Conservation (phyloP, 495 filamentous ascomycete genomes). For the Lophiotrema nucula region DNA sequence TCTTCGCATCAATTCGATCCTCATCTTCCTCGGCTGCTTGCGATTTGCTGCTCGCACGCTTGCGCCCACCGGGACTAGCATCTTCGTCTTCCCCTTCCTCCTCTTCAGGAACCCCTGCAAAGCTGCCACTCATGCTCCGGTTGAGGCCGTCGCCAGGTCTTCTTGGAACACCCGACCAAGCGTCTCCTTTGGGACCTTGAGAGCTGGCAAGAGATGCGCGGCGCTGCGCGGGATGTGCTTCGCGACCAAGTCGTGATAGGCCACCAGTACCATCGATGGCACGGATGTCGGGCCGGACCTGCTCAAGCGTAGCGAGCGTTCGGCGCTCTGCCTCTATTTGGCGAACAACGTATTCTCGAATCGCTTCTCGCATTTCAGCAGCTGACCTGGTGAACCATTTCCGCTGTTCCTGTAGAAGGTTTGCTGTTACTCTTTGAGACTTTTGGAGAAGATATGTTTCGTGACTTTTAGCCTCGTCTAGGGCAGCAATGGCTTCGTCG, state of each 20-base stretch:
- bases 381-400: conserved; percentile 89
- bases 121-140: conserved; percentile 72
- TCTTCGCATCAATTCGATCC: conserved; percentile 89
- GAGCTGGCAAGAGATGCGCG: conserved; percentile 75
- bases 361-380: conserved; percentile 69
- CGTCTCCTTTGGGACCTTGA: conserved; percentile 93
- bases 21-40: conserved; percentile 83
- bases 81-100: conserved; percentile 51
- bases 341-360: conserved; percentile 89
- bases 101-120: conserved; percentile 44
- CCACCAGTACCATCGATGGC: conserved; percentile 89
- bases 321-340: conserved; percentile 95
- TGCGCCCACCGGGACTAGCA: conserved; percentile 51
- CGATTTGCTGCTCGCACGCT: conserved; percentile 59
- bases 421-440: conserved; percentile 81
- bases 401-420: conserved; percentile 83
- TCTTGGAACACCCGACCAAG: conserved; percentile 92
- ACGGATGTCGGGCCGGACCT: conserved; percentile 86
- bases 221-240: conserved; percentile 73
- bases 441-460: conserved; percentile 79
- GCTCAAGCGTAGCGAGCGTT: conserved; percentile 87
- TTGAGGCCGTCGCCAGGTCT: conserved; percentile 71
- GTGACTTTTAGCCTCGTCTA: conserved; percentile 79
- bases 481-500: conserved; percentile 85
- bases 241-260: conserved; percentile 81